Base-by-base conservation (phyloP, 495 filamentous ascomycete species). In the Penicillium paradoxum region DNA sequence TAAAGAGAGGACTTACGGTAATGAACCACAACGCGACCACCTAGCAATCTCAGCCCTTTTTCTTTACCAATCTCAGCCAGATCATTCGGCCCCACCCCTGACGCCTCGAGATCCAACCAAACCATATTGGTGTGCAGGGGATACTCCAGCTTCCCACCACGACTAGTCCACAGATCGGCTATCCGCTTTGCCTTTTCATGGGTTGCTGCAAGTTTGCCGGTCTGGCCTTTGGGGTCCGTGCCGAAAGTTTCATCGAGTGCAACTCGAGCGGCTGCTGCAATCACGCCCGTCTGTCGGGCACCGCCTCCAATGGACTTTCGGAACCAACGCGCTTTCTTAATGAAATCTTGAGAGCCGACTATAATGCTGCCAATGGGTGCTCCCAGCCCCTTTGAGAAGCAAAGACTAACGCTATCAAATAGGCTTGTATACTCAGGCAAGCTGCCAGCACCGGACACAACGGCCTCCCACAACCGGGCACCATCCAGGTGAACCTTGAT, bases 331-430 rank as follows among this genome's bases (percentile, higher is more conserved):
- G 88, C 86, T 27, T 83, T 80, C 58, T 85, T 81, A 54, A 93
- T 83, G 51, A 88, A 84, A 0, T 70, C 66, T 51, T 78, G 68
- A 9, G 70, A 76, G 2, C 89, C 90, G 0, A 91, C 78, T 25
- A 96, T 70, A 42, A 95, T 83, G 49, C 83, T 87, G 1, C 92
- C 92, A 43, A 95, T 83, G 0, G 92, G 92, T 0, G 92, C 92
- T 0, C 92, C 92, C 0, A 97, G 74, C 0, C 90, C 88, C 70
- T 97, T 97, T 22, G 83, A 86, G 62, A 97, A 92, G 67, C 90
- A 96, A 10, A 96, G 73, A 49, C 78, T 87, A 1, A 93, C 74
- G 43, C 84, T 91, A 60, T 97, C 92, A 57, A 93, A 90, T 45
- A 84, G 76, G 15, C 65, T 75, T 9, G 84, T 74, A 56, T 83